Evolutionary conservation across 2,329 filamentous ascomycete species (phyloP).

Genomic region (Xylaria sp.): DNA sequence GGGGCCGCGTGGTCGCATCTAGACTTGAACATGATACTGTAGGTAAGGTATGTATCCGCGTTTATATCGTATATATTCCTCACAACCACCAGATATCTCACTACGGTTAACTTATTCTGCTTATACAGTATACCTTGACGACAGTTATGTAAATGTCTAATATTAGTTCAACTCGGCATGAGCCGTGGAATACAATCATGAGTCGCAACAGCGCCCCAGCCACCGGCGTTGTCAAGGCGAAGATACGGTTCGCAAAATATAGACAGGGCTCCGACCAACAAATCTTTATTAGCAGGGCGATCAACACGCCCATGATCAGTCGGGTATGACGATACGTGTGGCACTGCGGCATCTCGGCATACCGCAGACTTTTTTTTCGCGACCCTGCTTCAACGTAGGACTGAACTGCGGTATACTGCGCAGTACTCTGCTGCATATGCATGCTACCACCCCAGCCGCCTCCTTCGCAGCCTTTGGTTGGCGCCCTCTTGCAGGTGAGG

Average conservation of each 20-base stretch:
- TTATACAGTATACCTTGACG: too few relatives aligned
- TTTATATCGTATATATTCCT: too few relatives aligned
- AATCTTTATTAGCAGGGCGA: background rate
- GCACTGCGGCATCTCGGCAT: background rate
- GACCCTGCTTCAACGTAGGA: background rate
- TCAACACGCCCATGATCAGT: constrained; percentile 7
- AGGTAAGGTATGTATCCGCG: too few relatives aligned
- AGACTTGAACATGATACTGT: too few relatives aligned
- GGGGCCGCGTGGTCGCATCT: too few relatives aligned
- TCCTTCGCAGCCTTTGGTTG: constrained; percentile 7
- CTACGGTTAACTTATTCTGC: background rate
- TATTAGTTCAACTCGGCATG: background rate
- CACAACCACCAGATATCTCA: background rate
- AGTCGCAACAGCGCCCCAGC: background rate
- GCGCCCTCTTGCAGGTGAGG: background rate
- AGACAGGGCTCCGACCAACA: background rate
- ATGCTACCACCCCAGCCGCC: background rate
- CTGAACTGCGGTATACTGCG: background rate
- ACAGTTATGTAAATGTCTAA: background rate
- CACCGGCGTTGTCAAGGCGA: background rate
- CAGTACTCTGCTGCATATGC: background rate
- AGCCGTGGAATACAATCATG: background rate
- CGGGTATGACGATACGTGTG: background rate
- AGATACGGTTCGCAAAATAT: constrained; percentile 1
- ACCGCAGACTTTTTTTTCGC: background rate